A percentile compares a stretch with the other conserved stretches of the same genome.
phyloP scores from a whole-genome alignment of 768 basidiomycete genomes.

The Hygrophoropsis aurantiaca region DNA sequence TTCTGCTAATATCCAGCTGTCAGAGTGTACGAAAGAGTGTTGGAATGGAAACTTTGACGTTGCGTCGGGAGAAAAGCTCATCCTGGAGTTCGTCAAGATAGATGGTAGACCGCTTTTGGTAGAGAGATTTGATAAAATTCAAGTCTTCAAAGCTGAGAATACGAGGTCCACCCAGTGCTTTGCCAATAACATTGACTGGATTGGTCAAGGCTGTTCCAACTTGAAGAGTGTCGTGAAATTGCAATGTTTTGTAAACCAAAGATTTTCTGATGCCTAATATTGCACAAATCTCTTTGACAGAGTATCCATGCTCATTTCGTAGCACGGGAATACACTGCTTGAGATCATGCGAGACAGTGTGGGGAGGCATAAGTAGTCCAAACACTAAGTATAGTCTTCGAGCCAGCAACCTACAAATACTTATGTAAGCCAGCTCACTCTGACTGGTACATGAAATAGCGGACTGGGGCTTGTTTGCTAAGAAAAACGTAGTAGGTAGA shows the following conservation, averaged over 20 bases:
- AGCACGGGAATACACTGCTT: conserved; percentile 18
- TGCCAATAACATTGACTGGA: too few species aligned
- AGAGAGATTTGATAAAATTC: neutral
- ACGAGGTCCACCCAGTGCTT: too few species aligned
- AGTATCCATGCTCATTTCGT: conserved; percentile 8
- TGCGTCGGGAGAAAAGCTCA: neutral
- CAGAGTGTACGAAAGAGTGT: conserved; percentile 5
- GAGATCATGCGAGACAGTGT: conserved; percentile 6
- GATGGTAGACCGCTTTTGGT: neutral
- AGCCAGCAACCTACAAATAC: too few species aligned
- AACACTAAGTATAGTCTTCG: too few species aligned
- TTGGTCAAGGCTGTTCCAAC: too few species aligned
- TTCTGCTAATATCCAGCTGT: conserved; percentile 6
- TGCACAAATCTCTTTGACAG: conserved; percentile 16
- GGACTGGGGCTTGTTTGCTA: too few species aligned
- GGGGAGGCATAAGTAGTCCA: too few species aligned
- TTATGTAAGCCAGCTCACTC: too few species aligned
- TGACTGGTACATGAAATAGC: too few species aligned
- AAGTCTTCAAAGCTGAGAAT: neutral
- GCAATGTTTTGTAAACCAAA: conserved; percentile 3
- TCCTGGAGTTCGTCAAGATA: conserved; percentile 12
- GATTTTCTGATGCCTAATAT: conserved; percentile 17
- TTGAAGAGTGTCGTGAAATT: too few species aligned
- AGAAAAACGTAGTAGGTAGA: too few species aligned
- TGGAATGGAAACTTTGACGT: neutral